Percentiles rank a stretch among this genome's conserved stretches.
These are phyloP conservation scores for Thuja plicata DNA, from an alignment of 83 land plant species.

Conservation along the genomic window DNA sequence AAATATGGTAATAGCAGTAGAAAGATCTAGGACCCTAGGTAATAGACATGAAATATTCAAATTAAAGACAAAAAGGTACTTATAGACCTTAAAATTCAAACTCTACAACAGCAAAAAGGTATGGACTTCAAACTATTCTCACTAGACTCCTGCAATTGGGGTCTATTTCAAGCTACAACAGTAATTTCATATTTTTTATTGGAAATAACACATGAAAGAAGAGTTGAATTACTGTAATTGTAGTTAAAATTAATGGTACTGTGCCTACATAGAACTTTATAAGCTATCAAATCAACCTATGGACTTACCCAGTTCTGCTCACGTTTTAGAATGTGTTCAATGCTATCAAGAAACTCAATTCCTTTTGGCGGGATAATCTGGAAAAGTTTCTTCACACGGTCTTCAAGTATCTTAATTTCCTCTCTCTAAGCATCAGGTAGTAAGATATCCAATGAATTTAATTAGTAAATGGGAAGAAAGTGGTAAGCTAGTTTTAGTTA, in stretches of 20 bases:
- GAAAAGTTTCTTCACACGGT: conserved; percentile 88
- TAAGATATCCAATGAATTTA: not conserved
- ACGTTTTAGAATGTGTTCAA: conserved; percentile 94
- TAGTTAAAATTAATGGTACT: not conserved
- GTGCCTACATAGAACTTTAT: not conserved
- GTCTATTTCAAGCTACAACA: not conserved
- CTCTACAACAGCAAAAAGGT: not conserved
- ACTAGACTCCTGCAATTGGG: not conserved
- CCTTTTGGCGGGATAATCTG: conserved; percentile 91
- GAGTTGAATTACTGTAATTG: not conserved
- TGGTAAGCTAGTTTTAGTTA: not conserved
- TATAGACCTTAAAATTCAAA: not conserved
- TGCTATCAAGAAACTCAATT: conserved; percentile 80
- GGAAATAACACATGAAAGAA: conserved; percentile 6
- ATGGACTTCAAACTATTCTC: not conserved
- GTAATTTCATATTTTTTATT: not conserved
- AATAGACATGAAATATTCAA: not conserved
- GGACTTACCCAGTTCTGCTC: conserved; percentile 89
- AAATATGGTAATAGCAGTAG: not conserved
- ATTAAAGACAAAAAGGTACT: not conserved
- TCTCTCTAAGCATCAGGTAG: conserved; percentile 62
- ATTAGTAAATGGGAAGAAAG: not conserved
- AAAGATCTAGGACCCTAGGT: not conserved
- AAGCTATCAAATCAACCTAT: not conserved
- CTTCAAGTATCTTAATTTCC: conserved; percentile 84